These are phyloP conservation scores for Eucalyptus camaldulensis DNA, from an alignment of 345 rosid genomes.

Conservation along the genomic window DNA sequence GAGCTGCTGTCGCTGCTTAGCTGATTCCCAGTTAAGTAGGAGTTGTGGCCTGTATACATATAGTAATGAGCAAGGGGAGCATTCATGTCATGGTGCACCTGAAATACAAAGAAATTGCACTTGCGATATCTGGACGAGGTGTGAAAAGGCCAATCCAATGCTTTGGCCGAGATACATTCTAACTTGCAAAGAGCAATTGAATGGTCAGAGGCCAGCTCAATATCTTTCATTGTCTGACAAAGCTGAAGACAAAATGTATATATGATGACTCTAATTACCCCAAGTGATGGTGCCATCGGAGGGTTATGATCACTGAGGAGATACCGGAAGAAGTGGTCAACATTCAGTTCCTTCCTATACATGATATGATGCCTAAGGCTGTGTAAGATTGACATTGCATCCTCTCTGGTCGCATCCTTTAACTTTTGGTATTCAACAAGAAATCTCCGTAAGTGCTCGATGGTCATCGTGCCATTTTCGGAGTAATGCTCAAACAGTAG, in stretches of 20 bases:
- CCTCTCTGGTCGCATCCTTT: conserved; percentile 13
- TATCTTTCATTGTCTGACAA: not conserved
- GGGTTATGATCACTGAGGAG: conserved; percentile 36
- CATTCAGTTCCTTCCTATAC: conserved; percentile 27
- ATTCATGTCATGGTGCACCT: too few relatives aligned
- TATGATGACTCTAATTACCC: conserved; percentile 3
- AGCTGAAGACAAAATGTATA: not conserved
- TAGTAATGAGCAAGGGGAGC: too few relatives aligned
- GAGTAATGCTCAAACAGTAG: conserved; percentile 17
- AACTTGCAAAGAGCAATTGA: not conserved
- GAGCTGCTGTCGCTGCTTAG: too few relatives aligned
- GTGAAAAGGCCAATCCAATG: not conserved
- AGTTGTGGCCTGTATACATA: too few relatives aligned
- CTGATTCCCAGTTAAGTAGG: too few relatives aligned
- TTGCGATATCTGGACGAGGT: too few relatives aligned
- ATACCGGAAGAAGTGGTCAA: conserved; percentile 43
- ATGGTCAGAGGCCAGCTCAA: not conserved
- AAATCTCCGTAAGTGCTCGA: conserved; percentile 25
- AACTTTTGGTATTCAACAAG: conserved; percentile 28
- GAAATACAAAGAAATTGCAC: too few relatives aligned
- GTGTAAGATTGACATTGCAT: conserved; percentile 34
- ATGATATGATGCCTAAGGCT: conserved; percentile 41
- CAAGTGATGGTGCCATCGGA: conserved; percentile 3
- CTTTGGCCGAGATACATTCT: not conserved
- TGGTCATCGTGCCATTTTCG: conserved; percentile 22